Percentiles rank a stretch among this genome's conserved stretches.
phyloP scores from a whole-genome alignment of 257 asterid species.

The Cynanchum wilfordii region DNA sequence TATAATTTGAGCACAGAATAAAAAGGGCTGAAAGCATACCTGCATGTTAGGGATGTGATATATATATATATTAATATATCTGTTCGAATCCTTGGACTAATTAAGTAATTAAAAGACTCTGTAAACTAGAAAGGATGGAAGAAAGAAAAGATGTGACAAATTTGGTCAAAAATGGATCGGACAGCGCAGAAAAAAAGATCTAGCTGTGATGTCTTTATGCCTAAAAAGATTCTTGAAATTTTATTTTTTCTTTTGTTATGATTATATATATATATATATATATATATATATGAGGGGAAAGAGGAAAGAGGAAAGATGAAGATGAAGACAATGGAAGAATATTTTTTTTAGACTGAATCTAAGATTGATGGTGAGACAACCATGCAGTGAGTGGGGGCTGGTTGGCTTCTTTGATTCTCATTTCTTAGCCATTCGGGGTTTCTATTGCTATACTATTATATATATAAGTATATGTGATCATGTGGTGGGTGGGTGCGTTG shows the following conservation, averaged over 20 bases:
- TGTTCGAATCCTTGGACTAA: neutral
- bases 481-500: conserved; percentile 23
- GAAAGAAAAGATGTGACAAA: conserved; percentile 27
- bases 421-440: conserved; percentile 5
- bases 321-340: conserved; percentile 22
- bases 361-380: conserved; percentile 41
- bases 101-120: neutral
- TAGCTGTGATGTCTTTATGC: conserved; percentile 50
- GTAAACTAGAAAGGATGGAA: conserved; percentile 6
- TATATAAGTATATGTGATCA: conserved; percentile 24
- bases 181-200: conserved; percentile 37
- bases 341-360: conserved; percentile 17
- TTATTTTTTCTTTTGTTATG: neutral
- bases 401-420: conserved; percentile 38
- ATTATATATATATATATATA: too few species aligned
- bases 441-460: conserved; percentile 3
- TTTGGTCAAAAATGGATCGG: conserved; percentile 41
- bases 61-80: conserved; percentile 10
- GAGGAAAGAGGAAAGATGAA: conserved; percentile 9
- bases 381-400: conserved; percentile 31
- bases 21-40: conserved; percentile 33
- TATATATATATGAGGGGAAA: too few species aligned
- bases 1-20: conserved; percentile 15
- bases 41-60: conserved; percentile 54
- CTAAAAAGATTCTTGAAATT: conserved; percentile 25